Percentiles rank a stretch among this genome's conserved stretches.
phyloP scores from a whole-genome alignment of 257 asterid species.

The Coffea canephora region DNA sequence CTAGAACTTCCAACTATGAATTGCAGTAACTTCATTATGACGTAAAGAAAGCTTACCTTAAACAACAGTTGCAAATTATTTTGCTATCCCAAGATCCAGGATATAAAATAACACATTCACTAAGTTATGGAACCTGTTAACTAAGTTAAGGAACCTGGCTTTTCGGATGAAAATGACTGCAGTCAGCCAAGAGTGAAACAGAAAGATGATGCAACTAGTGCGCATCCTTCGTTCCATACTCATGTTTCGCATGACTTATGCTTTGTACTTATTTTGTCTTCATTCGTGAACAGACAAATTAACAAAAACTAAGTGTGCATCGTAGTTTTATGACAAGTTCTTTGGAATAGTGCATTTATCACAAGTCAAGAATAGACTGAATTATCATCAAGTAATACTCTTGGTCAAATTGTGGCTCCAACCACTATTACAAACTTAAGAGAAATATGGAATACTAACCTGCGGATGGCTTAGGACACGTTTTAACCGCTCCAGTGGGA shows the following conservation, averaged over 20 bases:
- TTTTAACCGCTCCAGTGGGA: slow-evolving; percentile 20
- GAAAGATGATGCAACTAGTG: neutral
- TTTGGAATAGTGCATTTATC: neutral
- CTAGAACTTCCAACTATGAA: neutral
- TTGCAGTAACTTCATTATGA: neutral
- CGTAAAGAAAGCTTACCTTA: neutral
- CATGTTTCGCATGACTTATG: neutral
- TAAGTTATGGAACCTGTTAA: neutral
- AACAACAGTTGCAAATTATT: neutral
- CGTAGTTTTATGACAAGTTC: neutral
- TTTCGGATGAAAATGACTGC: neutral
- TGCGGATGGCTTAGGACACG: slow-evolving; percentile 33
- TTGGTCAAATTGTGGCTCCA: neutral
- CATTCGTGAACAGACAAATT: neutral
- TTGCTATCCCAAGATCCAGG: neutral
- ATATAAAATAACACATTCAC: too few relatives aligned
- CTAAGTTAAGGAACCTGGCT: neutral
- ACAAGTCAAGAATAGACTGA: neutral
- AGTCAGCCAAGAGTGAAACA: neutral
- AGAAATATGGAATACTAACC: slow-evolving; percentile 8
- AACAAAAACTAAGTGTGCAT: neutral
- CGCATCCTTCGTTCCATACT: neutral
- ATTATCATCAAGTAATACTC: neutral
- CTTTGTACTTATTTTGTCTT: neutral
- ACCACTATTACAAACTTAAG: neutral